phyloP scores from a whole-genome alignment of 768 basidiomycete genomes.

The Coprinopsis strossmayeri region DNA sequence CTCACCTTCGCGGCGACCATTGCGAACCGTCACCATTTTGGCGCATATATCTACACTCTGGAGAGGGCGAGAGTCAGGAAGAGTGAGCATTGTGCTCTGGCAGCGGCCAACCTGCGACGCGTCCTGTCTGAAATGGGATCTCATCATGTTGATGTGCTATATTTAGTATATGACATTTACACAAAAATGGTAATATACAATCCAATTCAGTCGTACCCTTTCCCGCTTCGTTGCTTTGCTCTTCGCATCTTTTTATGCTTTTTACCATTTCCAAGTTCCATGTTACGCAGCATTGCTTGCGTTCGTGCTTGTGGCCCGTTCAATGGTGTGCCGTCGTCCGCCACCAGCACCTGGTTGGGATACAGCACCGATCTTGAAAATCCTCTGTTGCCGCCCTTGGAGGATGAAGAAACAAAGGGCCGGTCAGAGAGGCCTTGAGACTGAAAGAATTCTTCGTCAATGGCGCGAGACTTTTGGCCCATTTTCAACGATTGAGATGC shows the following conservation, averaged over 20 bases:
- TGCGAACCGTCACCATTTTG: conserved; percentile 54
- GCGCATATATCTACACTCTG: conserved; percentile 54
- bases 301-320: conserved; percentile 34
- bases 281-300: conserved; percentile 35
- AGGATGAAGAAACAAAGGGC: conserved; percentile 60
- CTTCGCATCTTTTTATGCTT: conserved; percentile 82
- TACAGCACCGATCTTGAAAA: conserved; percentile 63
- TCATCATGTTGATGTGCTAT: no score
- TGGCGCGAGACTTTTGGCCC: conserved; percentile 52
- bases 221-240: conserved; percentile 87
- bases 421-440: conserved; percentile 43
- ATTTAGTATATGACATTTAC: no score
- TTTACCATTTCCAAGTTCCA: conserved; percentile 43
- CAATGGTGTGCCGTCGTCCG: conserved; percentile 71
- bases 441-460: conserved; percentile 84
- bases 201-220: conserved; percentile 68
- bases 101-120: not conserved
- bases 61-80: not conserved
- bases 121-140: no score
- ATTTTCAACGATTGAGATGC: conserved; percentile 24
- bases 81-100: not conserved
- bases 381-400: conserved; percentile 45
- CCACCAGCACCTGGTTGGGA: conserved; percentile 80
- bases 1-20: conserved; percentile 64
- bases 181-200: not conserved